Evolutionary conservation across 805 yeast species (phyloP), one percentile per base, ranked within the genome.

Genomic region (Metschnikowia henanensis): DNA sequence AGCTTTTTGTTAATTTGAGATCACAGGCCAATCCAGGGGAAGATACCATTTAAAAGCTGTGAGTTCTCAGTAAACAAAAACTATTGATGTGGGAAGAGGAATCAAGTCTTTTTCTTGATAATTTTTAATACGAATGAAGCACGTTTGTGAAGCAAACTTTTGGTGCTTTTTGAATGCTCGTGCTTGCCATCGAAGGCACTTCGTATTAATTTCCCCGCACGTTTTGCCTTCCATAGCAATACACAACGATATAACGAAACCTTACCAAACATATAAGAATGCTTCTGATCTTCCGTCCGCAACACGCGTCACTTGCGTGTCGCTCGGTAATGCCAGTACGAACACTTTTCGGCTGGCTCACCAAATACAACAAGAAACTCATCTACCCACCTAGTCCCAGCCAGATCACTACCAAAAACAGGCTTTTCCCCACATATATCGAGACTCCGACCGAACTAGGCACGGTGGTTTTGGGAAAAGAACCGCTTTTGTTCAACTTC

Each of bases 401-500:
- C 29, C 55, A 60, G 19, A 62, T 68, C 44, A 61, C 72, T 36
- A 71, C 76, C 36, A 57, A 64, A 21, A 71, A 71, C 50, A 55
- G 75, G 22, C 51, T 71, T 12, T 68, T 62, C 46, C 70, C 67
- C 28, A 58, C 64, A 18, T 71, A 68, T 30, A 68, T 87, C 16
- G 70, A 82, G 48, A 70, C 76, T 43, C 75, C 76, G 17, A 64
- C 70, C 40, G 95, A 88, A 52, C 62, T 88, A 35, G 80, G 82
- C 40, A 75, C 76, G 28, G 54, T 76, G 22, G 52, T 81, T 29
- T 58, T 81, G 23, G 66, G 75, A 42, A 75, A 79, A 45, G 73
- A 76, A 33, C 94, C 95, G 1, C 63, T 86, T 43, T 61, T 87
- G 35, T 69, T 87, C 55, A 84, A 87, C 61, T 88, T 88, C 65